phyloP scores from a whole-genome alignment of 2,329 filamentous ascomycete genomes.

The Alternaria ethzedia region DNA sequence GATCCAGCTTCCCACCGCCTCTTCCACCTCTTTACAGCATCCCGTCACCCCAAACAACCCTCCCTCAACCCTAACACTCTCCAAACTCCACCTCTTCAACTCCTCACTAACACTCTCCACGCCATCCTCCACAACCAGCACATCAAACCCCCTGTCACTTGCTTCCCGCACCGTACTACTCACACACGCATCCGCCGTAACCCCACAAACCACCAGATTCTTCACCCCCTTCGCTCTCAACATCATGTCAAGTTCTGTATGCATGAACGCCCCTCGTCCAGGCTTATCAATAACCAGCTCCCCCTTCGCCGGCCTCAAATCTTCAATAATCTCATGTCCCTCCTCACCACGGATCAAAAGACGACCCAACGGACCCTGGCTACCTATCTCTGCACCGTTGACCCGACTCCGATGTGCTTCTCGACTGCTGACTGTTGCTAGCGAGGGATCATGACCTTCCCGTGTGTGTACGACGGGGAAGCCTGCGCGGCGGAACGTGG shows the following conservation, averaged over 20 bases:
- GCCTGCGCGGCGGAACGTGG: slow-evolving; percentile 48
- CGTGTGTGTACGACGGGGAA: slow-evolving; percentile 59
- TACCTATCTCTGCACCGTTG: slow-evolving; percentile 60
- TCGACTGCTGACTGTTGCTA: slow-evolving; percentile 63
- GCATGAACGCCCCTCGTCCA: slow-evolving; percentile 59
- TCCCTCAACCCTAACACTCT: slow-evolving; percentile 34
- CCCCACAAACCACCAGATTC: slow-evolving; percentile 61
- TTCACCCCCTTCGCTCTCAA: slow-evolving; percentile 59
- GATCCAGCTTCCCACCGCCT: slow-evolving; percentile 33
- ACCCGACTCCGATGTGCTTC: slow-evolving; percentile 62
- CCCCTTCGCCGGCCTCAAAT: slow-evolving; percentile 56
- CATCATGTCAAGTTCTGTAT: slow-evolving; percentile 62
- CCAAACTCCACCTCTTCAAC: slow-evolving; percentile 38
- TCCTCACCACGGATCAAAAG: slow-evolving; percentile 64
- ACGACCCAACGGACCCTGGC: slow-evolving; percentile 62
- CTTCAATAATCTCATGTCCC: slow-evolving; percentile 64
- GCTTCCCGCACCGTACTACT: slow-evolving; percentile 63
- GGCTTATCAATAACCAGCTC: slow-evolving; percentile 64
- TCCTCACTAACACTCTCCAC: slow-evolving; percentile 39
- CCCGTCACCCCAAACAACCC: slow-evolving; percentile 39
- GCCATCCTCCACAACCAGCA: slow-evolving; percentile 59
- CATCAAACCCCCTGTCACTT: slow-evolving; percentile 63
- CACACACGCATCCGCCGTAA: slow-evolving; percentile 64
- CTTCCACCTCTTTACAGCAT: slow-evolving; percentile 25
- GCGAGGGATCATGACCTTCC: slow-evolving; percentile 61